These are phyloP conservation scores for Tephrocybe rancida DNA, from an alignment of 768 basidiomycete genomes.

Conservation along the genomic window DNA sequence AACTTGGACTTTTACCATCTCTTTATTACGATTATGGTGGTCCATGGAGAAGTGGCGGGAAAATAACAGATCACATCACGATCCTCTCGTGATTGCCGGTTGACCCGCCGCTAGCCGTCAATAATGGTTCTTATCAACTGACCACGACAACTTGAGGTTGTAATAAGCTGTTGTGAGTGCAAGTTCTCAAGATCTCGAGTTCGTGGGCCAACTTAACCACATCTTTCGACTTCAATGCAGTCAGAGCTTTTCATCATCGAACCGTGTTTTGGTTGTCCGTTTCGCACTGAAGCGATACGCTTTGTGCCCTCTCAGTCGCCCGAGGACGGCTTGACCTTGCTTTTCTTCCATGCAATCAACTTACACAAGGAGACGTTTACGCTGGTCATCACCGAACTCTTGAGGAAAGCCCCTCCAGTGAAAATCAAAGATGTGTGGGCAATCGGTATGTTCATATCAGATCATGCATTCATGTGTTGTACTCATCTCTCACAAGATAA, in stretches of 20 bases:
- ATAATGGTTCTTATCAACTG: too few species aligned
- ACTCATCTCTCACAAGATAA: constrained; percentile 1
- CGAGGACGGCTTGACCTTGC: constrained; percentile 8
- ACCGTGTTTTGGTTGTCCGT: constrained; percentile 3
- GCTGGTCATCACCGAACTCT: not conserved
- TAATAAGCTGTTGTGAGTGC: too few species aligned
- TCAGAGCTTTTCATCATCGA: not conserved
- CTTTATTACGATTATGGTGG: not conserved
- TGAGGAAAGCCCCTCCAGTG: not conserved
- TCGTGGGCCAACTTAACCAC: not conserved
- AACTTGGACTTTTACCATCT: too few species aligned
- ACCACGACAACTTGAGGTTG: too few species aligned
- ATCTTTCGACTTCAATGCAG: not conserved
- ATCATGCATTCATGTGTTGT: not conserved
- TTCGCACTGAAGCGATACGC: not conserved
- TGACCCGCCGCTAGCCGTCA: too few species aligned
- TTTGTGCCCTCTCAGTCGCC: constrained; percentile 1
- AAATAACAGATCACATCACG: not conserved
- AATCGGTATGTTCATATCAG: not conserved
- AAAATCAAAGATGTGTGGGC: constrained; percentile 5
- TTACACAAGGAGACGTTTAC: constrained; percentile 10
- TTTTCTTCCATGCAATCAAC: constrained; percentile 8
- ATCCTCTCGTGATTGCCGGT: too few species aligned
- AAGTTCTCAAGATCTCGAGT: too few species aligned
- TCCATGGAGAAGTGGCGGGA: not conserved